A percentile compares a stretch with the other conserved stretches of the same genome.
phyloP scores from a whole-genome alignment of 2,329 filamentous ascomycete genomes.

The Diaporthe helianthi region DNA sequence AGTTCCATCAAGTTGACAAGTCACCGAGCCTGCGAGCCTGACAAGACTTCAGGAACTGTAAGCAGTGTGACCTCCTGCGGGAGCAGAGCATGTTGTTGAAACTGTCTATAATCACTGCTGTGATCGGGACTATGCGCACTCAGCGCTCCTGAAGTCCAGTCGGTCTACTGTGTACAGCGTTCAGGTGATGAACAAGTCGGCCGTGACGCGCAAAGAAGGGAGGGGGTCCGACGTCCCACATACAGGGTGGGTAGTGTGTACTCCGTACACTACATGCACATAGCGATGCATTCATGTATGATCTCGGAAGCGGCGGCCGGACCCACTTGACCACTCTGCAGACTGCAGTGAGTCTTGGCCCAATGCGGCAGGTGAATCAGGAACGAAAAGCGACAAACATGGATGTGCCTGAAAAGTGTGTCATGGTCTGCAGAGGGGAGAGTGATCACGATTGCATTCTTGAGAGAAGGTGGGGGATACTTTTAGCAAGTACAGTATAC shows the following conservation, averaged over 20 bases:
- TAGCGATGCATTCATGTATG: constrained; percentile 14
- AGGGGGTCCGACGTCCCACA: neutral
- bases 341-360: neutral
- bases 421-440: neutral
- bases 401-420: constrained; percentile 1
- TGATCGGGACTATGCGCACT: neutral
- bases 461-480: neutral
- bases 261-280: too few relatives aligned
- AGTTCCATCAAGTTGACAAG: neutral
- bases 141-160: neutral
- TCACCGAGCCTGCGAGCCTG: too few relatives aligned
- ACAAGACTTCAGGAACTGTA: neutral
- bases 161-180: too few relatives aligned
- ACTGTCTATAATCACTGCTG: neutral
- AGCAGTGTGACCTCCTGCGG: too few relatives aligned
- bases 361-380: constrained; percentile 5
- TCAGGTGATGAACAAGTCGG: constrained; percentile 18
- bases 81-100: neutral
- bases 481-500: neutral
- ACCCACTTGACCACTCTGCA: too few relatives aligned
- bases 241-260: neutral
- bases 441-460: neutral
- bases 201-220: neutral
- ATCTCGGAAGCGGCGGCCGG: neutral
- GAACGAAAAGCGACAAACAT: neutral